Conservation (phyloP, 208 protist species). For the Trypanosoma conorhini region DNA sequence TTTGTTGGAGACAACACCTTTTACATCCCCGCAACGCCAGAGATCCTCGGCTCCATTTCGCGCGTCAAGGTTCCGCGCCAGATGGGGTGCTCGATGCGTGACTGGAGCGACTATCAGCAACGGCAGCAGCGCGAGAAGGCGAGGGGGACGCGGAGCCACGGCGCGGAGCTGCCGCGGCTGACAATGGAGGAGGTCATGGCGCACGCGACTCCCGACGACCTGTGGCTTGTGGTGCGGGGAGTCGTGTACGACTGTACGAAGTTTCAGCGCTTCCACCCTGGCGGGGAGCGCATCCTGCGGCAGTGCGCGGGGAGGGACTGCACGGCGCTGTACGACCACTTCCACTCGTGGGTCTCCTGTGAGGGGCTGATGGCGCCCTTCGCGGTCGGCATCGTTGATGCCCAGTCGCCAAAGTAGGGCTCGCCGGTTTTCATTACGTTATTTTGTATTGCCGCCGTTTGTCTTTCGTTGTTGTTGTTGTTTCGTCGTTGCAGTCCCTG, state of each 20-base stretch:
- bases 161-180: constrained; percentile 32
- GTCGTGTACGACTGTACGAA: constrained; percentile 80
- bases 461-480: too few relatives aligned
- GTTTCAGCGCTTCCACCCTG: constrained; percentile 76
- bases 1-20: constrained; percentile 7
- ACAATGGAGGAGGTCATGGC: constrained; percentile 43
- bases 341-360: constrained; percentile 69
- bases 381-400: constrained; percentile 23
- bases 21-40: constrained; percentile 13
- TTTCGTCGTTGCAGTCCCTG: too few relatives aligned
- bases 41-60: constrained; percentile 23
- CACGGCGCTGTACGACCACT: constrained; percentile 65
- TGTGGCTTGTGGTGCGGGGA: constrained; percentile 76
- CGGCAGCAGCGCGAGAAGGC: neutral
- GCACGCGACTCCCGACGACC: constrained; percentile 59
- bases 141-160: neutral
- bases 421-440: neutral
- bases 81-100: constrained; percentile 45
- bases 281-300: constrained; percentile 54
- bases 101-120: constrained; percentile 43
- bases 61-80: constrained; percentile 21
- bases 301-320: constrained; percentile 66
- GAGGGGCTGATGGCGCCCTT: constrained; percentile 64
- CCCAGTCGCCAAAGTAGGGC: neutral
- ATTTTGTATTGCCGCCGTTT: constrained; percentile 2